Evolutionary conservation across 192 early-diverging fungal species (phyloP).

Genomic region (Phlyctochytrium bullatum): DNA sequence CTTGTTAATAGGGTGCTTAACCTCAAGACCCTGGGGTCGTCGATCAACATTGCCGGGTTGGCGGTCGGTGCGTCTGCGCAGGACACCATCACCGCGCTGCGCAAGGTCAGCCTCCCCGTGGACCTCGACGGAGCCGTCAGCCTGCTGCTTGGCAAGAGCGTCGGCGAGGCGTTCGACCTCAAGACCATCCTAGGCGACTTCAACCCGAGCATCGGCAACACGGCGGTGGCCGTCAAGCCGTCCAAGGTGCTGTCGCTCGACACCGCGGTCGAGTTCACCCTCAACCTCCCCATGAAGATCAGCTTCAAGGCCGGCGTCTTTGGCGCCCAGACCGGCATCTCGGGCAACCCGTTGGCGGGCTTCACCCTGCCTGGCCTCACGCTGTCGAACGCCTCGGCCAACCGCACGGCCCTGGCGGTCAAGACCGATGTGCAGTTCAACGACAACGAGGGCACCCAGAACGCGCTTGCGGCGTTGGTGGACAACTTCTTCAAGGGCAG

Average conservation of each 20-base stretch:
- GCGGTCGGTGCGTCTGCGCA: neutral
- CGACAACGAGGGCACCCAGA: constrained; percentile 27
- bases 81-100: constrained; percentile 1
- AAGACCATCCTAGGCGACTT: neutral
- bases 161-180: neutral
- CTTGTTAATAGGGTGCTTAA: neutral
- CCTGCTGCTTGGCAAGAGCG: neutral
- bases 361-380: constrained; percentile 14
- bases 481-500: constrained; percentile 27
- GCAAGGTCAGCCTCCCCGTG: neutral
- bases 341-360: constrained; percentile 18
- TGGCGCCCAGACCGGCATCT: constrained; percentile 16
- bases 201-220: constrained; percentile 12
- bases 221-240: constrained; percentile 18
- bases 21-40: neutral
- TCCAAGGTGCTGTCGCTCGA: constrained; percentile 25
- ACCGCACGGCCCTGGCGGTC: constrained; percentile 15
- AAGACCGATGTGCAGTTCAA: constrained; percentile 25
- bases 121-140: neutral
- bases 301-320: constrained; percentile 24
- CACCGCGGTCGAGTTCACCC: constrained; percentile 22
- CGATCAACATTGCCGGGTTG: neutral
- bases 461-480: constrained; percentile 19
- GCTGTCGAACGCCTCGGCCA: constrained; percentile 3
- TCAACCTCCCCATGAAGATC: constrained; percentile 17